Evolutionary conservation across 257 asterid genomes (phyloP).

Genomic region (Fraxinus cuspidata): DNA sequence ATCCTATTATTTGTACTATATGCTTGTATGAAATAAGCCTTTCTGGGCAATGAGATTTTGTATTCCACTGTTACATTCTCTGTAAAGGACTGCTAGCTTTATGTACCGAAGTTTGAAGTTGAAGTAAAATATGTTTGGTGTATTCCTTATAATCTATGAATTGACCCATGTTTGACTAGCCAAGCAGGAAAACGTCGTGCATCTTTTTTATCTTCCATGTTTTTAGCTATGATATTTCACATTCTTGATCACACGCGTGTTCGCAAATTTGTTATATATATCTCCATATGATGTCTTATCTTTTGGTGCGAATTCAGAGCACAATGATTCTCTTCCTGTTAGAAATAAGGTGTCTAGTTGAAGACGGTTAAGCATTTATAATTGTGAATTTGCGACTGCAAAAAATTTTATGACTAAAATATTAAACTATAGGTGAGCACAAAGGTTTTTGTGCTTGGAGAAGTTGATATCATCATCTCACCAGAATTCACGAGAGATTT

Average conservation of each 20-base stretch:
- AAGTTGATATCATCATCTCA: conserved; percentile 19
- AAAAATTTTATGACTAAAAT: not conserved
- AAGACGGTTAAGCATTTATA: not conserved
- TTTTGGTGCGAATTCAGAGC: too few species aligned
- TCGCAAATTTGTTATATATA: too few species aligned
- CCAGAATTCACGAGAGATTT: conserved; percentile 13
- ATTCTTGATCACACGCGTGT: too few species aligned
- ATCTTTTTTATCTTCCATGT: not conserved
- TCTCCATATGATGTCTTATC: too few species aligned
- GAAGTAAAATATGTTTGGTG: not conserved
- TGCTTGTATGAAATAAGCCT: conserved; percentile 22
- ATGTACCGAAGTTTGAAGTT: conserved; percentile 4
- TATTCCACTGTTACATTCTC: conserved; percentile 21
- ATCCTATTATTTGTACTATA: conserved; percentile 19
- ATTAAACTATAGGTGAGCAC: not conserved
- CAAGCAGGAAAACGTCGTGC: not conserved
- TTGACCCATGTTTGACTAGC: not conserved
- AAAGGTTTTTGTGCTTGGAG: not conserved
- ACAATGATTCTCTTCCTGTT: too few species aligned
- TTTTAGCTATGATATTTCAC: not conserved
- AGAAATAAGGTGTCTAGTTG: not conserved
- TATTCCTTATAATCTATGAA: not conserved
- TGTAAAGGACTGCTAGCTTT: not conserved
- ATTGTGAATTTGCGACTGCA: too few species aligned
- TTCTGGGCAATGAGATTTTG: conserved; percentile 17